Evolutionary conservation across 2,329 filamentous ascomycete species (phyloP).

Genomic region (Reticulascus tulasneorum): DNA sequence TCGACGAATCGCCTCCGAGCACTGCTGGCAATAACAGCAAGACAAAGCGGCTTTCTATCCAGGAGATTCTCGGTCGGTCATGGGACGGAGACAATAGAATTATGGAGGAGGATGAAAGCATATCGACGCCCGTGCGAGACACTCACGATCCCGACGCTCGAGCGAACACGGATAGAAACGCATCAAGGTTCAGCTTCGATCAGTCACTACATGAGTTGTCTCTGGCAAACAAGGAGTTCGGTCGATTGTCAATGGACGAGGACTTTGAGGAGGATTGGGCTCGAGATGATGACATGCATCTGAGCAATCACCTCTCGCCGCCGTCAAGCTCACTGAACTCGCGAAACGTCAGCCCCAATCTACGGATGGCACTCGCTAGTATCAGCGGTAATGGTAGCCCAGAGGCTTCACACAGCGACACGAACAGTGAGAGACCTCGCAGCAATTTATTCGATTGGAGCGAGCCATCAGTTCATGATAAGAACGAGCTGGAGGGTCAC

Average conservation of each 20-base stretch:
- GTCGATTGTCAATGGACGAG: slow-evolving; percentile 54
- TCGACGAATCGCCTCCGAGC: slow-evolving; percentile 70
- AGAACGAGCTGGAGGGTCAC: slow-evolving; percentile 52
- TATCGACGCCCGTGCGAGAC: slow-evolving; percentile 46
- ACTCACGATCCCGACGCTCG: slow-evolving; percentile 24
- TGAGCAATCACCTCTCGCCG: slow-evolving; percentile 55
- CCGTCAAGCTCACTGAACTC: slow-evolving; percentile 54
- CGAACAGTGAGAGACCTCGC: slow-evolving; percentile 46
- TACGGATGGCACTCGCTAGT: slow-evolving; percentile 50
- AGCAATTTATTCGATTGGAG: slow-evolving; percentile 79
- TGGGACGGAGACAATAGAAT: slow-evolving; percentile 56
- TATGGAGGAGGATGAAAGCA: slow-evolving; percentile 58
- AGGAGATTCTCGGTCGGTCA: slow-evolving; percentile 52
- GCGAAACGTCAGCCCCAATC: slow-evolving; percentile 47
- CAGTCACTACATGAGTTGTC: slow-evolving; percentile 26
- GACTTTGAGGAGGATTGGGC: slow-evolving; percentile 64
- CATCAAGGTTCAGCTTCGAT: slow-evolving; percentile 24
- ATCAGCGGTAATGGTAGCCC: slow-evolving; percentile 44
- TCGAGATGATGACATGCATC: slow-evolving; percentile 46
- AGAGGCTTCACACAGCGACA: slow-evolving; percentile 21
- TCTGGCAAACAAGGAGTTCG: slow-evolving; percentile 36
- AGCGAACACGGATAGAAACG: slow-evolving; percentile 16
- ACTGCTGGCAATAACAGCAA: slow-evolving; percentile 46
- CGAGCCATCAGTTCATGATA: slow-evolving; percentile 61
- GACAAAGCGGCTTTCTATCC: slow-evolving; percentile 53